Evolutionary conservation across 2,329 filamentous ascomycete species (phyloP), one percentile per base, ranked within the genome.

Genomic region (Orbilia brochopaga): DNA sequence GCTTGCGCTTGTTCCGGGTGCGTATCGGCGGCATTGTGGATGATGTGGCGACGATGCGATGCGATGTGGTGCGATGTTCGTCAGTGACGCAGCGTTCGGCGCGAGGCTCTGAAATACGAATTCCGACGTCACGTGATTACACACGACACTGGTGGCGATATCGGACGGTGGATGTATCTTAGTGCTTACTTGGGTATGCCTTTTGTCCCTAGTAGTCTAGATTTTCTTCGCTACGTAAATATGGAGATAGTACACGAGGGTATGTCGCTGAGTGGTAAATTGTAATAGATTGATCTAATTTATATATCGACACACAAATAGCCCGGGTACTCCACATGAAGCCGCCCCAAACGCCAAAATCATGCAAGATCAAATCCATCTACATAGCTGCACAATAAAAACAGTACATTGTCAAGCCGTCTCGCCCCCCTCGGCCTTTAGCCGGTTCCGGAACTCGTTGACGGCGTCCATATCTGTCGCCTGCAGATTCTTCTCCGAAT

Each of bases 391-490:
- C n/a, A n/a, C n/a, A n/a, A n/a, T n/a, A n/a, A n/a, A n/a, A n/a
- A n/a, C n/a, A n/a, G n/a, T n/a, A n/a, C 19, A 17, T 55, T 54
- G 61, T 53, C 35, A 54, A 15, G 60, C 32, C 17, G 44, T 52
- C 27, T 73, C 65, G 24, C 44, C 51, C 10, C 75, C 80, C 78
- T 27, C 80, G 54, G 86, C 83, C 76, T 85, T 86, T 70, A 96
- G 80, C 35, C 82, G 85, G 57, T 85, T 82, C 78, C 96, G 91
- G 54, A 96, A 81, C 30, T 80, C 82, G 79, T 97, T 91, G 44
- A 96, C 87, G 6, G 86, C 87, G 59, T 92, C 90, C 94, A 97
- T 97, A 79, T 97, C 87, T 19, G 81, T 82, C 0, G 93, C 91
- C 78, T 96, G 90, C n/a, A 93, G 81, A 75, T 86, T 79, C 77